Conservation (phyloP, 495 filamentous ascomycete genomes). For the Clohesyomyces aquaticus region DNA sequence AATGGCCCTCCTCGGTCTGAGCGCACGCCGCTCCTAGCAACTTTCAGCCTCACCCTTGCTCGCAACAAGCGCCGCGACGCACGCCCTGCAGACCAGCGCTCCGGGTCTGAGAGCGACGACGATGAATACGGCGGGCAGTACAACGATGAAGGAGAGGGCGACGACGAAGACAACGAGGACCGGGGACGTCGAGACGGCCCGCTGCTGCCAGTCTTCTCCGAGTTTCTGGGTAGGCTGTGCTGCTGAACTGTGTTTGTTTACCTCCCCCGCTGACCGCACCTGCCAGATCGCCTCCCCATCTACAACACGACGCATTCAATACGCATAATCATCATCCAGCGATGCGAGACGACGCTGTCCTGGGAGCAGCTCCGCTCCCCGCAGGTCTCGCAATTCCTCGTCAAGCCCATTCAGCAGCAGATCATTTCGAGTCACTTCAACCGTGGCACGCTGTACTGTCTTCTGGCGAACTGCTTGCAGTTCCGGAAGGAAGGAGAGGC, state of each 20-base stretch:
- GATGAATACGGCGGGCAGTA: slow-evolving; percentile 11
- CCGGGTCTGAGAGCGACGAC: slow-evolving; percentile 17
- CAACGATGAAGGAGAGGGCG: slow-evolving; percentile 28
- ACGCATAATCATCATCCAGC: slow-evolving; percentile 74
- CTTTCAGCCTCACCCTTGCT: slow-evolving; percentile 24
- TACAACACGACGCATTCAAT: slow-evolving; percentile 90
- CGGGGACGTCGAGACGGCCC: slow-evolving; percentile 24
- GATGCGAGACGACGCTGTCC: slow-evolving; percentile 88
- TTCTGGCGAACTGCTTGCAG: slow-evolving; percentile 92
- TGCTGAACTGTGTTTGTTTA: slow-evolving; percentile 20
- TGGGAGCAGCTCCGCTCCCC: slow-evolving; percentile 95
- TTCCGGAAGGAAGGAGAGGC: slow-evolving; percentile 83
- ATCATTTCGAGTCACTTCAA: slow-evolving; percentile 79
- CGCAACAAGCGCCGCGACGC: slow-evolving; percentile 22
- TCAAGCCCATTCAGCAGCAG: slow-evolving; percentile 88
- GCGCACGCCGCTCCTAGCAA: slow-evolving; percentile 34
- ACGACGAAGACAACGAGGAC: slow-evolving; percentile 21
- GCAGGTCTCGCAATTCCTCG: slow-evolving; percentile 90
- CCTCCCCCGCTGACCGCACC: slow-evolving; percentile 14
- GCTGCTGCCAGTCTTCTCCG: slow-evolving; percentile 40
- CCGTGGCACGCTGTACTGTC: slow-evolving; percentile 80
- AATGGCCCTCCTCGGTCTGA: slow-evolving; percentile 30
- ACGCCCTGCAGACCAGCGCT: slow-evolving; percentile 7
- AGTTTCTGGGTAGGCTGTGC: slow-evolving; percentile 33
- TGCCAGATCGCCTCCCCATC: slow-evolving; percentile 69